Base-by-base conservation (phyloP, 2,329 filamentous ascomycete genomes). In the Botrytis fragariae region DNA sequence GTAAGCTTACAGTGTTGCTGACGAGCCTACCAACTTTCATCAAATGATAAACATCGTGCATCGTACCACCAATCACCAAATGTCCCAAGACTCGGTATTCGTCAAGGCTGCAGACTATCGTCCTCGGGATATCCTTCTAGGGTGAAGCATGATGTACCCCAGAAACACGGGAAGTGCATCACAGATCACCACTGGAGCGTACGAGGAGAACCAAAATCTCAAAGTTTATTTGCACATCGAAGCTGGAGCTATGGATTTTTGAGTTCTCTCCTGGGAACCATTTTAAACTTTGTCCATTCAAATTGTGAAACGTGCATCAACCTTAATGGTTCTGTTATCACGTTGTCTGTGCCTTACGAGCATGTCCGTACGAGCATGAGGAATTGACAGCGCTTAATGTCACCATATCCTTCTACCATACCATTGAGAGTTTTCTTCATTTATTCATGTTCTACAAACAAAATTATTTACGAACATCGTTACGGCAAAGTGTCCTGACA, bases 101-200 rank as follows among this genome's bases (percentile, higher is more conserved):
- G 65, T 68, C 35, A 54, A 68, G 65, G 48, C 48, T 68, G 51
- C 25, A n/a, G 44, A 51, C 20, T 37, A 16, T 37, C n/a, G 20
- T 48, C 32, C 3, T 48, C 44, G 32, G 63, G 10, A 48, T n/a
- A 37, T 39, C 25, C 48, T n/a, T 29, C 45, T 54, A 54, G 64
- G 25, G 45, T 54, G 48, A 68, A 68, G 64, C 48, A 68, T 68
- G 14, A 68, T 68, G 64, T 68, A 68, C 64, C 64, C 64, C 64
- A 57, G 64, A 29, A 37, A 54, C 14, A 39, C 44, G 22, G 45
- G 22, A 51, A 39, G 6, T 54, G 37, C 32, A 29, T 37, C 18
- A 48, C 29, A 64, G 16, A 64, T 45, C 12, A 4, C 45, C 22
- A 20, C 44, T 35, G 63, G 37, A 39, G 22, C 29, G 63, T 9